Base-by-base conservation (phyloP, 768 basidiomycete species). In the Pisolithus marmoratus region DNA sequence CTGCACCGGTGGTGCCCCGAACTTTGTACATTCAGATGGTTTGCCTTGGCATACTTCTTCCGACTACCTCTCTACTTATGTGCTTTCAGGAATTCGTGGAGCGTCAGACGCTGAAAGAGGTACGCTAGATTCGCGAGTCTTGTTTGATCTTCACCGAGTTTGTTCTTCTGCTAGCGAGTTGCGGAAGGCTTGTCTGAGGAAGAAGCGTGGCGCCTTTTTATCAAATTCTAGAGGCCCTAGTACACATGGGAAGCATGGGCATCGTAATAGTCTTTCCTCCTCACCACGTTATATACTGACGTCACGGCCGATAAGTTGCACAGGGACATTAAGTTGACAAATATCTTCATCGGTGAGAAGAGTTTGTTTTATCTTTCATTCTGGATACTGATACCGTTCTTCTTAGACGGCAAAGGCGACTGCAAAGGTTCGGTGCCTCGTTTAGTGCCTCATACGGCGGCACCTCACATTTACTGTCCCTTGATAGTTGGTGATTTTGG, bases 21-120 rank as follows among this genome's bases (percentile, higher is more conserved):
- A 91, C 86, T 8, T 71, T 96, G 19, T 97, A 95, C 62, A 97
- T 97, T 49, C 92, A 95, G 66, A 97, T 97, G 94, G 90, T 87
- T 37, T n/a, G 46, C 15, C 27, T n/a, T n/a, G 31, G 73, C 46
- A 44, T 53, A n/a, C 6, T 24, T 19, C 31, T 3, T 1, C 23
- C 14, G 20, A 2, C 17, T 24, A 34, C 6, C n/a, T 19, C 3
- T 6, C 9, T 8, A n/a, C 8, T 38, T 50, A 23, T 50, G 6
- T 29, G 29, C 19, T 9, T 31, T 2, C 59, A 91, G 88, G 91
- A 93, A 69, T 94, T 89, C 59, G 91, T 93, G 8, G 91, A 93
- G 65, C 79, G 87, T 22, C 92, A 95, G 70, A 97, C 94, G 0
- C 66, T 97, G 62, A 83, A 81, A 67, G 94, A 96, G 78, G 90